These are phyloP conservation scores for Auxenochlorella pyrenoidosa DNA, from an alignment of 139 green algal species.

Conservation along the genomic window DNA sequence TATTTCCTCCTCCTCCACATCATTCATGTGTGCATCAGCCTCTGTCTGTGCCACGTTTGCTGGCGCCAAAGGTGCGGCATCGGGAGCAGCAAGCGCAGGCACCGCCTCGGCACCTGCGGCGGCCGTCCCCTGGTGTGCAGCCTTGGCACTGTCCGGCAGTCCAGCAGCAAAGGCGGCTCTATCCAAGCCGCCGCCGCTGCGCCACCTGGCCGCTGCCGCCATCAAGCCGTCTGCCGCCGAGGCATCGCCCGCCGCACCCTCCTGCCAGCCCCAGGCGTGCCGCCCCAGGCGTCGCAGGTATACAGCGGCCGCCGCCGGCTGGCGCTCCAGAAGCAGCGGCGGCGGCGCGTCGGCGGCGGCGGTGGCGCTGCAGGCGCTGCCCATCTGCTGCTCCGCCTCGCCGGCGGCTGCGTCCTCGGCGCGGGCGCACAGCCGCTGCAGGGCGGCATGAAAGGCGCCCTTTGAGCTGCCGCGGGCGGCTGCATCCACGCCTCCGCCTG, in stretches of 20 bases:
- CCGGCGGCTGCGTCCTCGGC: neutral
- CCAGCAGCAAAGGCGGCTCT: no score
- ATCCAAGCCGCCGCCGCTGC: no score
- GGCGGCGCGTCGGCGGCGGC: neutral
- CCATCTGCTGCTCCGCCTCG: neutral
- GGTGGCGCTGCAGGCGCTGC: neutral
- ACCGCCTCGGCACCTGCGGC: no score
- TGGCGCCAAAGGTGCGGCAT: no score
- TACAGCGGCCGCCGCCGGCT: neutral
- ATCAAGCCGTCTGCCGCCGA: neutral
- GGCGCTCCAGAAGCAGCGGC: slow-evolving; percentile 21
- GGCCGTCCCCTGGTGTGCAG: no score
- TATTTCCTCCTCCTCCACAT: slow-evolving; percentile 1
- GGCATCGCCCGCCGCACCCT: neutral
- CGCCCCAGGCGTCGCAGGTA: slow-evolving; percentile 7
- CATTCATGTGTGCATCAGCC: neutral
- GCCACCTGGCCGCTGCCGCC: no score
- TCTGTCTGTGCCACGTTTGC: neutral
- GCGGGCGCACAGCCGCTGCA: neutral
- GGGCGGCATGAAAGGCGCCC: neutral
- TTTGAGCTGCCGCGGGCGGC: neutral
- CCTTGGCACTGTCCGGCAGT: no score
- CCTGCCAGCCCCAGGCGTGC: slow-evolving; percentile 11
- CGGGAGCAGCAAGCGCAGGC: no score
- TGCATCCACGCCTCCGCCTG: neutral